phyloP scores from a whole-genome alignment of 1,139 yeast genomes.

The Taphrina deformans region DNA sequence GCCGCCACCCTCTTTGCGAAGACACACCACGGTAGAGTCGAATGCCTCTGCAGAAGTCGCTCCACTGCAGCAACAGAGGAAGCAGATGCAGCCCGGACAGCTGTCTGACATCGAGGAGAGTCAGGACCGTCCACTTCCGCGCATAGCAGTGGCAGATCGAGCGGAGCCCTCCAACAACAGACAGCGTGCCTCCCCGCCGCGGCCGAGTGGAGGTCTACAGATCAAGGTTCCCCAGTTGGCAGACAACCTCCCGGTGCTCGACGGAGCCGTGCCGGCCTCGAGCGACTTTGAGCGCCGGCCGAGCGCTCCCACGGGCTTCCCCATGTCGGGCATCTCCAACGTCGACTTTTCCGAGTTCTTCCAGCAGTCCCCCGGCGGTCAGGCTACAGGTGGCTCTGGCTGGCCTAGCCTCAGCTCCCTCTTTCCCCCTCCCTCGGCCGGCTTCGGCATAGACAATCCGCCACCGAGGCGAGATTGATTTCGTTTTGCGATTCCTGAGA shows the following conservation, averaged over 20 bases:
- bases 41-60: neutral
- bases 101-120: neutral
- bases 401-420: conserved; percentile 24
- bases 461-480: conserved; percentile 8
- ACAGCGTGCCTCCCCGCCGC: conserved; percentile 5
- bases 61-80: neutral
- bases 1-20: conserved; percentile 2
- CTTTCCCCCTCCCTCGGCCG: conserved; percentile 19
- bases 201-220: neutral
- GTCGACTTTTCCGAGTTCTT: conserved; percentile 31
- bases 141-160: conserved; percentile 1
- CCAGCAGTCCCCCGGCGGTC: conserved; percentile 11
- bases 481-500: too few species aligned
- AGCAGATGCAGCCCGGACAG: neutral
- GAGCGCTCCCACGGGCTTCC: neutral
- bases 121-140: neutral
- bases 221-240: conserved; percentile 19
- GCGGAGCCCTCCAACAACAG: conserved; percentile 9
- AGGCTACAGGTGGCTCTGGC: conserved; percentile 4
- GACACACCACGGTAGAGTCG: neutral
- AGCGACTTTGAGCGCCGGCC: conserved; percentile 21
- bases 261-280: conserved; percentile 2
- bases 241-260: conserved; percentile 16
- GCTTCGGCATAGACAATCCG: neutral
- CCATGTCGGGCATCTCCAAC: conserved; percentile 18